Percentiles rank a stretch among this genome's conserved stretches.
Conservation (phyloP, 495 filamentous ascomycete species). For the Penicillium macrosclerotiorum region DNA sequence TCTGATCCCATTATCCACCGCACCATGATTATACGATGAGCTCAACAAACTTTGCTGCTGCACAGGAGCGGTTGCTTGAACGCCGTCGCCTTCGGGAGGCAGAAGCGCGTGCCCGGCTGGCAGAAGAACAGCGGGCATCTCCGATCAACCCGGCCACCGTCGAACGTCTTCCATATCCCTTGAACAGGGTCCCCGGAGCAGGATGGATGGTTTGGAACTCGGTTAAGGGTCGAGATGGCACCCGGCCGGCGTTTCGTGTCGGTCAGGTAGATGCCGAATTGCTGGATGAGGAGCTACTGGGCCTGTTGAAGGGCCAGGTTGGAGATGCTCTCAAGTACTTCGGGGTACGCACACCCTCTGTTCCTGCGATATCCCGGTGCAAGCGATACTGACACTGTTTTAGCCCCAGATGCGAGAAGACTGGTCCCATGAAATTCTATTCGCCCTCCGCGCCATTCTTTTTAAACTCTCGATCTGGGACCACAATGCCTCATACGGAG, state of each 20-base stretch:
- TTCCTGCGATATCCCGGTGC: neutral
- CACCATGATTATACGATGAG: slow-evolving; percentile 58
- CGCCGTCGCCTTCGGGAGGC: slow-evolving; percentile 71
- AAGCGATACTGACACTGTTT: slow-evolving; percentile 1
- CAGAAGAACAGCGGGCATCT: slow-evolving; percentile 56
- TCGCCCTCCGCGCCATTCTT: slow-evolving; percentile 72
- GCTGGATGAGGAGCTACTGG: slow-evolving; percentile 89
- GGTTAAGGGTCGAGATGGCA: slow-evolving; percentile 73
- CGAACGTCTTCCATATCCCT: slow-evolving; percentile 61
- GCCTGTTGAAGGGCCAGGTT: slow-evolving; percentile 80
- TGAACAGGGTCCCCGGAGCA: slow-evolving; percentile 56
- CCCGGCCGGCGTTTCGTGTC: slow-evolving; percentile 83
- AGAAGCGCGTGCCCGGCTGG: slow-evolving; percentile 53
- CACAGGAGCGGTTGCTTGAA: slow-evolving; percentile 77
- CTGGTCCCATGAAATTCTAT: slow-evolving; percentile 80
- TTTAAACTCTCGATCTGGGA: slow-evolving; percentile 98
- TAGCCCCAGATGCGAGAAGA: slow-evolving; percentile 68
- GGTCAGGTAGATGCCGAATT: slow-evolving; percentile 96
- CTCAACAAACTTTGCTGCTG: slow-evolving; percentile 76
- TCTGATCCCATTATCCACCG: neutral
- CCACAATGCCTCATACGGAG: slow-evolving; percentile 91
- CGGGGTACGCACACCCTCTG: slow-evolving; percentile 45
- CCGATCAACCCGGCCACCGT: slow-evolving; percentile 51
- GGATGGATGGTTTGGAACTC: slow-evolving; percentile 64
- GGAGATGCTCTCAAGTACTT: slow-evolving; percentile 88